Conservation (phyloP, 371 early-diverging fungal species). For the Catenaria anguillulae region DNA sequence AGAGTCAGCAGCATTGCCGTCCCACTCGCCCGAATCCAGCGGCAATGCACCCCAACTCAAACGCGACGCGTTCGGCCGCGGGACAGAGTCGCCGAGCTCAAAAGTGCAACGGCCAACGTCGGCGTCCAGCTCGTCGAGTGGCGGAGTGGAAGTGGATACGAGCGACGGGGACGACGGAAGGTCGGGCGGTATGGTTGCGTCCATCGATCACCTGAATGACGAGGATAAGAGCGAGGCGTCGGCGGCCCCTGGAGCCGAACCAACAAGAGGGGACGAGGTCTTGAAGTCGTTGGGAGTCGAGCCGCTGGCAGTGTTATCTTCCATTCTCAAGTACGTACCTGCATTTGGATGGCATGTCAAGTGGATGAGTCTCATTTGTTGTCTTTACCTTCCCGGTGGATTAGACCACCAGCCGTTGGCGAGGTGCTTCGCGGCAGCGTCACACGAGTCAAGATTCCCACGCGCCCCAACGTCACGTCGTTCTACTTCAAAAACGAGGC, state of each 20-base stretch:
- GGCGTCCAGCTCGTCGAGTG: no score
- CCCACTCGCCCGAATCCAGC: not conserved
- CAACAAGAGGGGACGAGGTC: not conserved
- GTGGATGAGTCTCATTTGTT: not conserved
- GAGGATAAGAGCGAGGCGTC: no score
- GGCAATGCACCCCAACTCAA: not conserved
- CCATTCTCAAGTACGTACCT: not conserved
- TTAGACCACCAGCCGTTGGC: not conserved
- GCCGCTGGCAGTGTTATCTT: no score
- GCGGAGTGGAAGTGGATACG: no score
- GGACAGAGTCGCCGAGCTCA: not conserved
- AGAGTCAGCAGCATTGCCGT: not conserved
- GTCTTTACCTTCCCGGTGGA: not conserved
- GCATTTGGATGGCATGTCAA: not conserved
- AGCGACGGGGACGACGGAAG: no score
- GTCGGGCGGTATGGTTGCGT: no score
- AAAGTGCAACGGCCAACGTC: no score
- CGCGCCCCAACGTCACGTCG: not conserved
- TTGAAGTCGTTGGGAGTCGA: not conserved
- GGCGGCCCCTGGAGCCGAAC: no score
- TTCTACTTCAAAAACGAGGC: not conserved
- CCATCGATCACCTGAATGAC: no score
- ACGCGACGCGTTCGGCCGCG: not conserved
- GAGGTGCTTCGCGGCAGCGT: not conserved
- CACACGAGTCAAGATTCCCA: not conserved